A percentile compares a stretch with the other conserved stretches of the same genome.
Conservation (phyloP, 1,284 basidiomycete genomes). For the Papiliotrema nemorosa region DNA sequence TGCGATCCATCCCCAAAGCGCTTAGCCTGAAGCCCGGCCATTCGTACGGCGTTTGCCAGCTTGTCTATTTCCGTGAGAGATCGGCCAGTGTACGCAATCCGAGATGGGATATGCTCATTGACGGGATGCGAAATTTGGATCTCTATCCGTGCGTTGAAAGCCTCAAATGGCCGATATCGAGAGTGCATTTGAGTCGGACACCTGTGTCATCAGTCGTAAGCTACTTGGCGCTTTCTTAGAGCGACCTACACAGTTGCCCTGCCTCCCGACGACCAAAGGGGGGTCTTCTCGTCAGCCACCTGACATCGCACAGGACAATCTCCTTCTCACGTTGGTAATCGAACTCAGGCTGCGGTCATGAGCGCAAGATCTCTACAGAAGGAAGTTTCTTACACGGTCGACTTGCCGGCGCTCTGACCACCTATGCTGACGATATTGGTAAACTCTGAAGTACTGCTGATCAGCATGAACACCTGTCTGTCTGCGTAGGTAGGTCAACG, state of each 20-base stretch:
- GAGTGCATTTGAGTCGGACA: constrained; percentile 24
- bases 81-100: too few relatives aligned
- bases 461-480: too few relatives aligned
- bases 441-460: too few relatives aligned
- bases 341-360: constrained; percentile 1
- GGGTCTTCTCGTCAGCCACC: constrained; percentile 8
- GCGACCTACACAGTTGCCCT: constrained; percentile 23
- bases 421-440: constrained; percentile 21
- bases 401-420: constrained; percentile 28
- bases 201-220: constrained; percentile 12
- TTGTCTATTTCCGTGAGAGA: too few relatives aligned
- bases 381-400: constrained; percentile 19
- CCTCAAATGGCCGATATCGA: not conserved
- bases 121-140: constrained; percentile 8
- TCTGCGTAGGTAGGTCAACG: too few relatives aligned
- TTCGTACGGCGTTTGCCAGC: constrained; percentile 7
- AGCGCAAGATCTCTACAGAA: not conserved
- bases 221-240: constrained; percentile 9
- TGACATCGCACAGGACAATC: not conserved
- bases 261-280: constrained; percentile 12
- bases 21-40: constrained; percentile 23
- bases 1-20: constrained; percentile 6
- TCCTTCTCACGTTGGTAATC: not conserved
- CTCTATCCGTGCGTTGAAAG: constrained; percentile 14
- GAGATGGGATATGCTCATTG: not conserved